Evolutionary conservation across 1,284 basidiomycete species (phyloP).

Genomic region (Leccinum holopus): DNA sequence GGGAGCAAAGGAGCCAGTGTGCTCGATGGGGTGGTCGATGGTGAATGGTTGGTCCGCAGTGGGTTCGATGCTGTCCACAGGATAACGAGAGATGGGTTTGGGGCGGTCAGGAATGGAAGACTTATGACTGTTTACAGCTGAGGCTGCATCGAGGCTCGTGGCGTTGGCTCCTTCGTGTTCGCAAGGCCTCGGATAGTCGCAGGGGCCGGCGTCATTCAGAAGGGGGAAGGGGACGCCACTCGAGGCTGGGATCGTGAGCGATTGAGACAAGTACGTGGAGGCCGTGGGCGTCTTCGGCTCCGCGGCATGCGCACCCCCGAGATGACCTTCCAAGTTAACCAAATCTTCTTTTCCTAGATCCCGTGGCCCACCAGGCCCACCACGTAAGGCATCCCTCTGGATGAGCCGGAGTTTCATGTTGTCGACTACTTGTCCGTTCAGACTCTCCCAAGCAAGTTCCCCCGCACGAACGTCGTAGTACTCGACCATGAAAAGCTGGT

Average conservation of each 20-base stretch:
- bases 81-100: slow-evolving; percentile 18
- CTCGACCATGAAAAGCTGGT: slow-evolving; percentile 54
- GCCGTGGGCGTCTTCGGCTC: slow-evolving; percentile 39
- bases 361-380: slow-evolving; percentile 20
- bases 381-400: slow-evolving; percentile 23
- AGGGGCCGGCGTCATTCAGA: slow-evolving; percentile 29
- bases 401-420: slow-evolving; percentile 42
- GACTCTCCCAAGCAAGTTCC: slow-evolving; percentile 41
- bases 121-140: slow-evolving; percentile 15
- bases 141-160: slow-evolving; percentile 11
- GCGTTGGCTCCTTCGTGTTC: slow-evolving; percentile 26
- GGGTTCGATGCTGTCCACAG: slow-evolving; percentile 21
- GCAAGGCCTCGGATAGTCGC: slow-evolving; percentile 22
- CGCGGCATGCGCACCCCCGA: slow-evolving; percentile 34
- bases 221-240: slow-evolving; percentile 34
- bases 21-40: slow-evolving; percentile 17
- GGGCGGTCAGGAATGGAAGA: slow-evolving; percentile 23
- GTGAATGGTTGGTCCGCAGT: slow-evolving; percentile 16
- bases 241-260: slow-evolving; percentile 27
- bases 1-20: slow-evolving; percentile 7
- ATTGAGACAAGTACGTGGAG: slow-evolving; percentile 37
- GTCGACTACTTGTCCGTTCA: slow-evolving; percentile 43
- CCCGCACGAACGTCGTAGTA: slow-evolving; percentile 63
- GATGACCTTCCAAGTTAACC: slow-evolving; percentile 28
- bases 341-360: slow-evolving; percentile 35